A percentile compares a stretch with the other conserved stretches of the same genome.
phyloP scores from a whole-genome alignment of 257 asterid species.

The Handroanthus guayacan region DNA sequence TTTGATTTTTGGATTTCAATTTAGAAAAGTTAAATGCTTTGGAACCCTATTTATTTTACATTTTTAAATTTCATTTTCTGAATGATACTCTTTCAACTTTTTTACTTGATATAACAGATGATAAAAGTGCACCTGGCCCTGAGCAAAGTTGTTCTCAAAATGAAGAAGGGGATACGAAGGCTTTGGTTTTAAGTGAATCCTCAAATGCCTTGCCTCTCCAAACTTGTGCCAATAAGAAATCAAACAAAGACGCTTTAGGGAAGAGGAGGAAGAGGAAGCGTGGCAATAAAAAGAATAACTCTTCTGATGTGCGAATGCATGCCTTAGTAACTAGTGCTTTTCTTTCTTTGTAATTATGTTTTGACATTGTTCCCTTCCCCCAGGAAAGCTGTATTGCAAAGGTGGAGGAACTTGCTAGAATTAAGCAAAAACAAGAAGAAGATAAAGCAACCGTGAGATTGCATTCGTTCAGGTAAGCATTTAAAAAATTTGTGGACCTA shows the following conservation, averaged over 20 bases:
- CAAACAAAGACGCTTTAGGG: constrained; percentile 39
- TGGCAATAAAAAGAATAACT: constrained; percentile 36
- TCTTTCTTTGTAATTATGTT: constrained; percentile 13
- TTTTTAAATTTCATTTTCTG: neutral
- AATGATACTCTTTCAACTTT: neutral
- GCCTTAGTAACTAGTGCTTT: constrained; percentile 18
- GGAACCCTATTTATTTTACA: neutral
- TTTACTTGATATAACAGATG: constrained; percentile 32
- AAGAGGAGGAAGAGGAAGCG: constrained; percentile 51
- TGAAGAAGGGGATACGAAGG: constrained; percentile 42
- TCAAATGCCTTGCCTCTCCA: constrained; percentile 33
- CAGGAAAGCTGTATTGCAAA: constrained; percentile 78
- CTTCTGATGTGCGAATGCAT: constrained; percentile 57
- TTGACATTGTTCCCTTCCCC: constrained; percentile 27
- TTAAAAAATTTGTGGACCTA: constrained; percentile 2
- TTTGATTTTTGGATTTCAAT: constrained; percentile 5
- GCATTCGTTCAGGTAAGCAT: constrained; percentile 84
- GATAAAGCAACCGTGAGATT: constrained; percentile 70
- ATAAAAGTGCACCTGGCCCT: constrained; percentile 38
- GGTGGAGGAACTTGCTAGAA: constrained; percentile 84
- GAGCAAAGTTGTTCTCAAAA: constrained; percentile 41
- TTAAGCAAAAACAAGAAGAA: constrained; percentile 82
- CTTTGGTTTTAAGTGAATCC: constrained; percentile 45
- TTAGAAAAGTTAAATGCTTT: neutral
- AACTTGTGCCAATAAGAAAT: constrained; percentile 29